A percentile compares a stretch with the other conserved stretches of the same genome.
Evolutionary conservation across 345 rosid genomes (phyloP).

Genomic region (Bruguiera parviflora): DNA sequence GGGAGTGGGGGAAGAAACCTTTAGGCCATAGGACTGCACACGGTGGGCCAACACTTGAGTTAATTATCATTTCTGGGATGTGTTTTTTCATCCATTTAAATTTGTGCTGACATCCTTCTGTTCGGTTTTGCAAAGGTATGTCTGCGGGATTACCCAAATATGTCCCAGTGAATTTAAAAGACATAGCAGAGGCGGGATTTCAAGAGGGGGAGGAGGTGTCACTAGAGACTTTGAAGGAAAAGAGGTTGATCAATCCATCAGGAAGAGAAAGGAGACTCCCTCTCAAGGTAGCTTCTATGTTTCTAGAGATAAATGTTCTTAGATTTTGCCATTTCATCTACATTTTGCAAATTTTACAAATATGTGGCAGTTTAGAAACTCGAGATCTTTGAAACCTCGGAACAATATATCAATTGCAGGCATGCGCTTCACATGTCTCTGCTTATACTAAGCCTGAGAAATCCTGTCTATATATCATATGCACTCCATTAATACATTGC

Average conservation of each 20-base stretch:
- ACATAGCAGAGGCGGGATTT: conserved; percentile 74
- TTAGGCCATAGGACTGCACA: too few species aligned
- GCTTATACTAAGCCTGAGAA: too few species aligned
- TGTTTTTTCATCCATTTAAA: neutral
- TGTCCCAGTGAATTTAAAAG: conserved; percentile 70
- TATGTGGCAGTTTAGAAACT: neutral
- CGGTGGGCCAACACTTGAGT: too few species aligned
- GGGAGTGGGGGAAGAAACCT: too few species aligned
- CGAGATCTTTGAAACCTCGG: neutral
- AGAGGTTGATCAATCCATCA: conserved; percentile 85
- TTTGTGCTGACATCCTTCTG: conserved; percentile 11
- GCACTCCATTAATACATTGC: too few species aligned
- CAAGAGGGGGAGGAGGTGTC: conserved; percentile 89
- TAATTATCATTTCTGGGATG: too few species aligned
- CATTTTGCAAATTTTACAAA: neutral
- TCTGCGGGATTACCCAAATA: conserved; percentile 73
- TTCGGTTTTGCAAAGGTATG: conserved; percentile 80
- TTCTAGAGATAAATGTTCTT: conserved; percentile 45
- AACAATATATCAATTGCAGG: neutral
- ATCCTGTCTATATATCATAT: too few species aligned
- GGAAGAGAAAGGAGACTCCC: conserved; percentile 96
- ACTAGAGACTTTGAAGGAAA: conserved; percentile 63
- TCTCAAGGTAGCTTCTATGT: conserved; percentile 51
- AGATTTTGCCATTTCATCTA: neutral
- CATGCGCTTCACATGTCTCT: neutral